Evolutionary conservation across 2,329 filamentous ascomycete species (phyloP), one percentile per base, ranked within the genome.

Genomic region (Phoma sp.): DNA sequence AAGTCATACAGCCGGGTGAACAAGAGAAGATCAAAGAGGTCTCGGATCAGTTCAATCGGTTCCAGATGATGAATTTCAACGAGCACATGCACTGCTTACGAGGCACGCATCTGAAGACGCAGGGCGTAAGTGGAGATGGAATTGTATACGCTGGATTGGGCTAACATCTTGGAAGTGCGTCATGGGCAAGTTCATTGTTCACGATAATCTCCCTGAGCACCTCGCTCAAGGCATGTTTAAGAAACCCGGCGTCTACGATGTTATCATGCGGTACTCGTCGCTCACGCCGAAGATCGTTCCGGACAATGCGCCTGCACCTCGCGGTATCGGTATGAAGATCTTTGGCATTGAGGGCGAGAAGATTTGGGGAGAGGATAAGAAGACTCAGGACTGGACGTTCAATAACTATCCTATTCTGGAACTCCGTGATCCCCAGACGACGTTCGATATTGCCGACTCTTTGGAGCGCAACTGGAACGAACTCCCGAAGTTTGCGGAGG

Each of bases 241-340:
- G 11, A 65, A 64, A 15, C 59, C 65, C 7, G 66, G 62, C 4
- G 37, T 54, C 2, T 65, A 68, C 59, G 59, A 68, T 39, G 61
- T 66, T 5, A 67, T 68, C 32, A 66, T 69, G 66, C 62, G 62
- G 10, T 69, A 69, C 57, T 66, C 63, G 1, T 67, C 61, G 11
- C 54, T 68, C 2, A 68, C 66, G 7, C 66, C 66, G 5, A 68
- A 68, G 39, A 63, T 66, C 4, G 30, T 67, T 4, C 64, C 64
- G 1, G 65, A 67, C 29, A 67, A 65, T 3, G 43, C 77, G 20
- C 73, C 79, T 0, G 75, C 78, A 45, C 80, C 78, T 4, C 73
- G 79, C 32, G 80, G 78, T 20, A 77, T 82, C 34, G 76, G 45
- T 10, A 80, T 83, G 71, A 82, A 82, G 59, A 62, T 82, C 34